A percentile compares a stretch with the other conserved stretches of the same genome.
phyloP scores from a whole-genome alignment of 805 yeast species.

The Metschnikowia matae region DNA sequence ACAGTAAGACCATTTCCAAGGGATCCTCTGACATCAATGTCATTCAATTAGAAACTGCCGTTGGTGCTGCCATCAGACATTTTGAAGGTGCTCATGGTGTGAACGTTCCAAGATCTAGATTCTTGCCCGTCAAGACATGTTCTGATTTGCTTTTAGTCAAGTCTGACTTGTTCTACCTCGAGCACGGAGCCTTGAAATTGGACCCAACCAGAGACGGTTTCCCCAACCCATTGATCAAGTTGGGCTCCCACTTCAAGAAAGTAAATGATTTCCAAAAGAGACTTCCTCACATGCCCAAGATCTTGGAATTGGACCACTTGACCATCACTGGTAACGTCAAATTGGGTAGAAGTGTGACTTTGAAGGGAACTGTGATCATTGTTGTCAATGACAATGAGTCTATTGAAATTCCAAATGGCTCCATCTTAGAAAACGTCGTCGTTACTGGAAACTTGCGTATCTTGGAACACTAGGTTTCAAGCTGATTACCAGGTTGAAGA shows the following conservation, averaged over 20 bases:
- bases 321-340: conserved; percentile 96
- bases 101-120: conserved; percentile 96
- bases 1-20: conserved; percentile 73
- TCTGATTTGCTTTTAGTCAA: conserved; percentile 92
- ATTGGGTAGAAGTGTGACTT: conserved; percentile 83
- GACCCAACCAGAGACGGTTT: conserved; percentile 86
- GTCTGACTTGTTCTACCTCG: conserved; percentile 86
- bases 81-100: conserved; percentile 95
- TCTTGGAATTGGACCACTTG: conserved; percentile 93
- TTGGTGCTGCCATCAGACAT: conserved; percentile 97
- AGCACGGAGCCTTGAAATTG: conserved; percentile 84
- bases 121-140: conserved; percentile 96
- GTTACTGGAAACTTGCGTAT: conserved; percentile 95
- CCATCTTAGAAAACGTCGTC: conserved; percentile 91
- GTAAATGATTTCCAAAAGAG: conserved; percentile 86
- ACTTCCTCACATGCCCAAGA: conserved; percentile 92
- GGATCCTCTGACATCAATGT: conserved; percentile 81
- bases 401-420: conserved; percentile 96
- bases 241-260: conserved; percentile 95
- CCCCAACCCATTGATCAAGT: conserved; percentile 88
- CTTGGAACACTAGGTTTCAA: conserved; percentile 64
- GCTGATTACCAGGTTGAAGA: background rate
- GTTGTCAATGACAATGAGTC: conserved; percentile 96
- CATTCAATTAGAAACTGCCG: conserved; percentile 95
- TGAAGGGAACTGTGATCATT: conserved; percentile 96